These are phyloP conservation scores for Populus alba DNA, from an alignment of 345 rosid species.

Conservation along the genomic window DNA sequence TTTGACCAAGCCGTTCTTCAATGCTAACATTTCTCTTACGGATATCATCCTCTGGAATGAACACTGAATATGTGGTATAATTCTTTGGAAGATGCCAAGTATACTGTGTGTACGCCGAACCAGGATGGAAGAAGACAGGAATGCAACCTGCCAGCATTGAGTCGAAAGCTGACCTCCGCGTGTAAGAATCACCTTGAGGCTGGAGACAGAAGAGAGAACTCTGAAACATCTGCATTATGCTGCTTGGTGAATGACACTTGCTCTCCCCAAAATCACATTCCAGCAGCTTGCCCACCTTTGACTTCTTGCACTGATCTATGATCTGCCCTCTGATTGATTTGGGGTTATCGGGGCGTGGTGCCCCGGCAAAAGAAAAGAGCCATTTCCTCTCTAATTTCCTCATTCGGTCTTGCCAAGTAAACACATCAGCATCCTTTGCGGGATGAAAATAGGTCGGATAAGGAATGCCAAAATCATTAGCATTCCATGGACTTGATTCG, in stretches of 20 bases:
- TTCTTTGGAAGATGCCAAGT: conserved; percentile 91
- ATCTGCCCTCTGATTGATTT: conserved; percentile 84
- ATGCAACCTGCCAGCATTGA: conserved; percentile 87
- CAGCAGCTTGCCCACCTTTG: conserved; percentile 57
- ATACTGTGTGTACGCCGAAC: conserved; percentile 84
- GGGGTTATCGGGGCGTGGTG: conserved; percentile 70
- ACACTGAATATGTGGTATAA: conserved; percentile 75
- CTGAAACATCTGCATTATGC: conserved; percentile 86
- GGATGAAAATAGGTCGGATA: conserved; percentile 92
- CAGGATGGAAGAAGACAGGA: conserved; percentile 92
- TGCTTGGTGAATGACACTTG: conserved; percentile 90
- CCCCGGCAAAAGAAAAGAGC: conserved; percentile 95
- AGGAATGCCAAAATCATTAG: conserved; percentile 83
- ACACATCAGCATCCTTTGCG: conserved; percentile 72
- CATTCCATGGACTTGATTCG: conserved; percentile 93
- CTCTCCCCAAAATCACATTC: conserved; percentile 91
- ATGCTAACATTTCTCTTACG: conserved; percentile 69
- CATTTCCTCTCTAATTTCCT: conserved; percentile 75
- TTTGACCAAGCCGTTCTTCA: conserved; percentile 63
- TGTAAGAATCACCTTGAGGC: conserved; percentile 92
- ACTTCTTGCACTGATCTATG: conserved; percentile 63
- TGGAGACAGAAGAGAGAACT: conserved; percentile 79
- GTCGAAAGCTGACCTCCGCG: conserved; percentile 83
- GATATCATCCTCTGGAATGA: conserved; percentile 78
- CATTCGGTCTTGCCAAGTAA: conserved; percentile 82